These are phyloP conservation scores for Kodamaea leandrae DNA, from an alignment of 805 yeast species.

Conservation along the genomic window DNA sequence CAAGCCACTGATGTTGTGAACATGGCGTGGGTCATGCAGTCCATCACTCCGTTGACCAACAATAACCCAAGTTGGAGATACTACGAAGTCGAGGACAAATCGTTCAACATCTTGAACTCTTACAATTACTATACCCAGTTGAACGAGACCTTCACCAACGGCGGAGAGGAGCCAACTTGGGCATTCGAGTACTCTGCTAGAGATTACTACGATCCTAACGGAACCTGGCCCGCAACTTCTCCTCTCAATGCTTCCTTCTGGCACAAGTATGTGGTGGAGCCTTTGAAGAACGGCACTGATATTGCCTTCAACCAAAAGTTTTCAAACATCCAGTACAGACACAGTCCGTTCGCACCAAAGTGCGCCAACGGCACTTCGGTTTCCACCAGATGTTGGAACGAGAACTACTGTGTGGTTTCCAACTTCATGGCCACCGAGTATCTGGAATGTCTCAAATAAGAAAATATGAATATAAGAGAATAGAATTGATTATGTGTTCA, in stretches of 20 bases:
- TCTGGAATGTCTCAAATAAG: constrained; percentile 11
- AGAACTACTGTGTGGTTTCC: constrained; percentile 41
- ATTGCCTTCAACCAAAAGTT: constrained; percentile 49
- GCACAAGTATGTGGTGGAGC: constrained; percentile 50
- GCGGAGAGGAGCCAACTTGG: constrained; percentile 62
- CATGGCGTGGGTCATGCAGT: constrained; percentile 64
- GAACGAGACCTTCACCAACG: constrained; percentile 52
- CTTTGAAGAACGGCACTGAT: constrained; percentile 37
- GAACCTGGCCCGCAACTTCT: constrained; percentile 54
- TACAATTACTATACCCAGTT: constrained; percentile 58
- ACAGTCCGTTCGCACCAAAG: constrained; percentile 52
- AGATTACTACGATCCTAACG: constrained; percentile 49
- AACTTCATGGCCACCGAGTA: constrained; percentile 34
- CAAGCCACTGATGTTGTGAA: constrained; percentile 42
- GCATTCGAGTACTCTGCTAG: constrained; percentile 62
- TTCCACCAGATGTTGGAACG: constrained; percentile 15
- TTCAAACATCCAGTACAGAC: constrained; percentile 49
- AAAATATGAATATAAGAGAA: not conserved
- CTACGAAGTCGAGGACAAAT: constrained; percentile 60
- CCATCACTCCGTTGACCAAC: constrained; percentile 59
- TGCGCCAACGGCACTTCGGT: constrained; percentile 33
- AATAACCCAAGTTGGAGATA: constrained; percentile 73
- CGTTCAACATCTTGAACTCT: constrained; percentile 60
- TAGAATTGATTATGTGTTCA: not conserved
- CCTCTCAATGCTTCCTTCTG: constrained; percentile 71